These are phyloP conservation scores for Ochromonas danica DNA, from an alignment of 108 stramenopile genomes.

Conservation along the genomic window DNA sequence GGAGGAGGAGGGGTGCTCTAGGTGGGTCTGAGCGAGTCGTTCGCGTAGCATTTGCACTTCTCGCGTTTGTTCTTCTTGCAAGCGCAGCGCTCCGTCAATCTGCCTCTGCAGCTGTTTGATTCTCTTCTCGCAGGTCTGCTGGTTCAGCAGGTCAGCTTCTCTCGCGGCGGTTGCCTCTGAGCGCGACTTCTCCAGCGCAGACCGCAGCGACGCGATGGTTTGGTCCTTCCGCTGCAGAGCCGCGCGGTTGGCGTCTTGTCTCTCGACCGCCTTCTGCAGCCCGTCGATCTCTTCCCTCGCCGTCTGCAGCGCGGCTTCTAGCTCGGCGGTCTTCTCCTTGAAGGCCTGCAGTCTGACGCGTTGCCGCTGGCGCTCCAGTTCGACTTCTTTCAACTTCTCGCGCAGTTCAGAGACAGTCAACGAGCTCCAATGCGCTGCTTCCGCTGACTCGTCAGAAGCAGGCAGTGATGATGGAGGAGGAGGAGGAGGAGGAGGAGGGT, in stretches of 20 bases:
- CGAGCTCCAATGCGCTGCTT: background rate
- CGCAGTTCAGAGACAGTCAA: background rate
- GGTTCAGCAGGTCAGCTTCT: background rate
- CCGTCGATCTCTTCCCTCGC: background rate
- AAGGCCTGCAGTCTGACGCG: background rate
- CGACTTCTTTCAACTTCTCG: background rate
- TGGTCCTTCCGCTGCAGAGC: background rate
- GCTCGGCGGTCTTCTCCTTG: background rate
- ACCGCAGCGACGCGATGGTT: background rate
- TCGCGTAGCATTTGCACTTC: background rate
- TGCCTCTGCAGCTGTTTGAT: background rate
- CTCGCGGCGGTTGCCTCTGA: background rate
- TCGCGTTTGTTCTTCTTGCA: background rate
- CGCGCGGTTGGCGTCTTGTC: background rate
- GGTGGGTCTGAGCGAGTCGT: background rate
- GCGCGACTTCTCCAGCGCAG: background rate
- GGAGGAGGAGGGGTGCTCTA: no score
- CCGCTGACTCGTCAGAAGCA: background rate
- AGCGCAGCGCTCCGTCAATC: background rate
- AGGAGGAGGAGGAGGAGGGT: background rate
- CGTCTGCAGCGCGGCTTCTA: background rate
- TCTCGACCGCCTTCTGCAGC: background rate
- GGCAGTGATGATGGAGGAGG: background rate
- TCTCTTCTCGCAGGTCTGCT: background rate
- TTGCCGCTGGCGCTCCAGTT: background rate